Evolutionary conservation across 768 basidiomycete genomes (phyloP), one percentile per base, ranked within the genome.

Genomic region (Flagelloscypha sp.): DNA sequence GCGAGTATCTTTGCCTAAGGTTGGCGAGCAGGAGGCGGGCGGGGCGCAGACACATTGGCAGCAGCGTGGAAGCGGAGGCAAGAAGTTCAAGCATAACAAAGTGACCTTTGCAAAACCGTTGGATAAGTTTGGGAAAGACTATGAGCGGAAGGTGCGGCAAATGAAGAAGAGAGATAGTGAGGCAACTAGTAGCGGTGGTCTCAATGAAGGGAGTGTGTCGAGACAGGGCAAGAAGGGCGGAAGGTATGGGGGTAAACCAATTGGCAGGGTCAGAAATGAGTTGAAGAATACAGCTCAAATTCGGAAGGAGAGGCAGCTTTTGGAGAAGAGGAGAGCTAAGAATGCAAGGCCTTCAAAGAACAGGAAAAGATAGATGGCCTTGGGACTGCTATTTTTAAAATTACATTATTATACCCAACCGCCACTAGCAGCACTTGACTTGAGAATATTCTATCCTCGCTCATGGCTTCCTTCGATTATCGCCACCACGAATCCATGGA

Each of bases 241-340:
- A 42, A 66, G 79, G 34, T 66, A 70, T 46, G 68, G 70, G 16
- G 74, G 71, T 22, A 87, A 82, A 58, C 53, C 76, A 2, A 45
- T 76, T 37, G 69, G 69, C 7, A 72, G 66, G 37, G 76, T 85
- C 44, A 90, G 79, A 56, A 80, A 61, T 29, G 90, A 93, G 58
- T 76, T 95, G 57, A 90, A 85, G 63, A 81, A 76, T 0, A 78
- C 74, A 18, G 86, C 90, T 32, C 85, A 93, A 53, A 92, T 97
- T 42, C 74, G 86, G 43, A 92, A 82, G 52, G 63, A 69, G 21
- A 71, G 92, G 42, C 76, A 76, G 49, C 33, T 68, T 13, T 49
- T 63, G 50, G 84, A 88, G 47, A 76, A 71, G 44, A 74, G 70
- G 48, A 74, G 67, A 52, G 76, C 69, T 13, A 92, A 85, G 62